Evolutionary conservation across 2,329 filamentous ascomycete genomes (phyloP).

Genomic region (Pseudogymnoascus destructans): DNA sequence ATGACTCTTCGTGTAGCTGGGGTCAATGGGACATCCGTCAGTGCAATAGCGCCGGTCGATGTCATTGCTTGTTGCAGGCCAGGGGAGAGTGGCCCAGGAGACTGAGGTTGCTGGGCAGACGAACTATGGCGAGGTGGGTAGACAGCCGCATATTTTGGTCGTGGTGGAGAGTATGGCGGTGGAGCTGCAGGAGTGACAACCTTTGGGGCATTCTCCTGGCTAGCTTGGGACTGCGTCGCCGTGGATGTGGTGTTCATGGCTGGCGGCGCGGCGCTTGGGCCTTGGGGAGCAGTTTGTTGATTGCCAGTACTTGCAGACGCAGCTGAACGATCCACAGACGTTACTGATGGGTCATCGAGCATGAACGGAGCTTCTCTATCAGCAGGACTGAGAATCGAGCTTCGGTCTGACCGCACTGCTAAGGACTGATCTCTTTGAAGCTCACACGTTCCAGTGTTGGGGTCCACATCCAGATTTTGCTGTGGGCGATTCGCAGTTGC

Average conservation of each 20-base stretch:
- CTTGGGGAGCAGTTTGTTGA: background rate
- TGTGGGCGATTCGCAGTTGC: background rate
- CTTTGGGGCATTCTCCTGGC: background rate
- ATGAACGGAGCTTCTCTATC: constrained; percentile 15
- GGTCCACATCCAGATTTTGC: background rate
- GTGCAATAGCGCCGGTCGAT: constrained; percentile 44
- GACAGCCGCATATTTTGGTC: constrained; percentile 39
- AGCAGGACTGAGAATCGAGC: constrained; percentile 6
- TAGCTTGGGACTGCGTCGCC: background rate
- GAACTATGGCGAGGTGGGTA: constrained; percentile 40
- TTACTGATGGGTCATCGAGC: constrained; percentile 9
- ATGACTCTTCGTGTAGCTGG: constrained; percentile 27
- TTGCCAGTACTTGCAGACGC: background rate
- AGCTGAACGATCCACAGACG: background rate
- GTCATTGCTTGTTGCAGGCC: constrained; percentile 49
- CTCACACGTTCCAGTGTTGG: background rate
- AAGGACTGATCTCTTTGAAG: background rate
- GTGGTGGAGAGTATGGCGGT: constrained; percentile 24
- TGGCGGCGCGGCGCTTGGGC: background rate
- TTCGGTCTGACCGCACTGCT: background rate
- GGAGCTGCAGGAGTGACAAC: constrained; percentile 14
- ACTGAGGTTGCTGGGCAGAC: constrained; percentile 35
- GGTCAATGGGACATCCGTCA: constrained; percentile 46
- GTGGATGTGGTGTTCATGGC: background rate
- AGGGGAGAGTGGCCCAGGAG: constrained; percentile 50